phyloP scores from a whole-genome alignment of 176 grass and related monocot species.

The Poa pratensis region DNA sequence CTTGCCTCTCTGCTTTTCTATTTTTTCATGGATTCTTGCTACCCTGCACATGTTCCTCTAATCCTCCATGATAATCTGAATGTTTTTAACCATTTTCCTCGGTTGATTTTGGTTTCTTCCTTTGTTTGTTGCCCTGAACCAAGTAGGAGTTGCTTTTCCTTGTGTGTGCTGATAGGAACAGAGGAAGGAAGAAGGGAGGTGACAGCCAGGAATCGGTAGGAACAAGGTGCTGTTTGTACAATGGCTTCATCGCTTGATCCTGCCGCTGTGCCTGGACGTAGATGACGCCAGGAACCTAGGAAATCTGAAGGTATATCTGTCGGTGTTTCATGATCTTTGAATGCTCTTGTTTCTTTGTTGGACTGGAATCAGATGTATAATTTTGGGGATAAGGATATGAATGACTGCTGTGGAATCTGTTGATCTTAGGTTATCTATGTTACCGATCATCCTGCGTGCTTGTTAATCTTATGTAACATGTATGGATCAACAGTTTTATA shows the following conservation, averaged over 20 bases:
- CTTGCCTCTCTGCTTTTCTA: not conserved
- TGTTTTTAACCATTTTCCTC: not conserved
- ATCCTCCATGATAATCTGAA: not conserved
- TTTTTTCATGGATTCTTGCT: conserved; percentile 28
- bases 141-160: not conserved
- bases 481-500: not conserved
- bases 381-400: not conserved
- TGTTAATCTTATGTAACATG: not conserved
- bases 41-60: not conserved
- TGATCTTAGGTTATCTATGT: not conserved
- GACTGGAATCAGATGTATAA: conserved; percentile 3
- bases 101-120: conserved; percentile 12
- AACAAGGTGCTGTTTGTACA: conserved; percentile 8
- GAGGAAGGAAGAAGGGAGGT: not conserved
- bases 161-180: not conserved
- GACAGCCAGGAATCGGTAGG: not conserved
- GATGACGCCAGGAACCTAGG: conserved; percentile 21
- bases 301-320: conserved; percentile 25
- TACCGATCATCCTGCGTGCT: not conserved
- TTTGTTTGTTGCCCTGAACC: not conserved
- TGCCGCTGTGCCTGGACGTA: not conserved
- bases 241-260: conserved; percentile 47
- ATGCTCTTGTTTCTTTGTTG: not conserved
- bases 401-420: conserved; percentile 6
- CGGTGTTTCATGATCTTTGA: not conserved